Evolutionary conservation across 1,284 basidiomycete species (phyloP).

Genomic region (Ustilago bromivora): DNA sequence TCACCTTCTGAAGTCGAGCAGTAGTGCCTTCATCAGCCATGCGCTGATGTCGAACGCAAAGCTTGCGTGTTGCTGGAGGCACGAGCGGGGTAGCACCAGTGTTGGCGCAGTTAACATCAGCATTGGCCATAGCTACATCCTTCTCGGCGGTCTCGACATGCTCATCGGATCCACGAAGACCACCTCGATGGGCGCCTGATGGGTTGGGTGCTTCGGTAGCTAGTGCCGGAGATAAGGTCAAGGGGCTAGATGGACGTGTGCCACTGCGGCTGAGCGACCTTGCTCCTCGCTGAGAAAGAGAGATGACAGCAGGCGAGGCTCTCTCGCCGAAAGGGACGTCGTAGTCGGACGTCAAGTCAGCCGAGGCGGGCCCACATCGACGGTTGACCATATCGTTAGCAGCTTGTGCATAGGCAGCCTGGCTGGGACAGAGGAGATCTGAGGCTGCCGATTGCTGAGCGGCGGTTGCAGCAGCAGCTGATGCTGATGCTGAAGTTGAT

Average conservation of each 20-base stretch:
- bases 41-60: constrained; percentile 90
- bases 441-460: constrained; percentile 17
- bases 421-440: constrained; percentile 23
- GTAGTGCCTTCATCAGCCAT: constrained; percentile 98
- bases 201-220: constrained; percentile 28
- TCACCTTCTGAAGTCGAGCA: constrained; percentile 89
- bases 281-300: constrained; percentile 36
- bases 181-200: constrained; percentile 48
- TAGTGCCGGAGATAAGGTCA: constrained; percentile 27
- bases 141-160: constrained; percentile 32
- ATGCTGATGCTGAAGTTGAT: background rate
- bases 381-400: constrained; percentile 36
- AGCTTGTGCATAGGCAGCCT: constrained; percentile 23
- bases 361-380: constrained; percentile 27
- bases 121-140: constrained; percentile 22
- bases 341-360: constrained; percentile 25
- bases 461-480: constrained; percentile 3
- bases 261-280: constrained; percentile 30
- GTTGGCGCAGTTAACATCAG: constrained; percentile 15
- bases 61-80: constrained; percentile 72
- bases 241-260: constrained; percentile 31
- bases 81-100: constrained; percentile 44
- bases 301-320: constrained; percentile 49
- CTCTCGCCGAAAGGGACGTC: constrained; percentile 51
- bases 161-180: constrained; percentile 51